Conservation (phyloP, 148 eudicot species). For the Camellia sinensis region DNA sequence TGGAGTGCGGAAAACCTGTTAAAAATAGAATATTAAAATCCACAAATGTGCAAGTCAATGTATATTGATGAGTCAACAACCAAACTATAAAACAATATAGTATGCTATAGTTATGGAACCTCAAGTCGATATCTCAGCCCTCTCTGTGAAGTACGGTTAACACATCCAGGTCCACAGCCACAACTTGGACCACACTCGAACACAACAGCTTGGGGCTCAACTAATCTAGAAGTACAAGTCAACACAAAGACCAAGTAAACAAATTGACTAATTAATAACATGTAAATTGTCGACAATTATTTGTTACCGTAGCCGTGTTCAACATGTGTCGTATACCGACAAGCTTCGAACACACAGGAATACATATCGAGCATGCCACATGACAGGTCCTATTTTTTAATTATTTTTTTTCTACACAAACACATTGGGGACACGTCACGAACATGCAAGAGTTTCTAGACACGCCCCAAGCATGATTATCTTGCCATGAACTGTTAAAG, state of each 20-base stretch:
- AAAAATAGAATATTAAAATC: background rate
- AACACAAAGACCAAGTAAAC: background rate
- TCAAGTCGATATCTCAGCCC: conserved; percentile 71
- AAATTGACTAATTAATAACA: background rate
- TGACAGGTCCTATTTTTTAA: too few relatives aligned
- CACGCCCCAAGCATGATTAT: too few relatives aligned
- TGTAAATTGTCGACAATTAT: background rate
- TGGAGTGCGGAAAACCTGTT: conserved; percentile 79
- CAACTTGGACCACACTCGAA: conserved; percentile 94
- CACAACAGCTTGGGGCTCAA: conserved; percentile 84
- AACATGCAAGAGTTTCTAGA: too few relatives aligned
- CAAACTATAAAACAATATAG: background rate
- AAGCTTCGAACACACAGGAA: too few relatives aligned
- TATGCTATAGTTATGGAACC: conserved; percentile 32
- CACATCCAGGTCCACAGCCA: conserved; percentile 70
- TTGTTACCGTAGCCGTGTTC: too few relatives aligned
- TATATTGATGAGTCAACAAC: background rate
- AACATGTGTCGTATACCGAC: too few relatives aligned
- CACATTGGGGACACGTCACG: too few relatives aligned
- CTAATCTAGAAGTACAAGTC: conserved; percentile 41
- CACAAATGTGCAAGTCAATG: background rate
- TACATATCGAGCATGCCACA: too few relatives aligned
- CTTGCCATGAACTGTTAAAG: too few relatives aligned
- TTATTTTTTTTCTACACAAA: too few relatives aligned
- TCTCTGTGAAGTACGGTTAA: conserved; percentile 71